Evolutionary conservation across 1,284 basidiomycete genomes (phyloP).

Genomic region (Microbotryum saponariae): DNA sequence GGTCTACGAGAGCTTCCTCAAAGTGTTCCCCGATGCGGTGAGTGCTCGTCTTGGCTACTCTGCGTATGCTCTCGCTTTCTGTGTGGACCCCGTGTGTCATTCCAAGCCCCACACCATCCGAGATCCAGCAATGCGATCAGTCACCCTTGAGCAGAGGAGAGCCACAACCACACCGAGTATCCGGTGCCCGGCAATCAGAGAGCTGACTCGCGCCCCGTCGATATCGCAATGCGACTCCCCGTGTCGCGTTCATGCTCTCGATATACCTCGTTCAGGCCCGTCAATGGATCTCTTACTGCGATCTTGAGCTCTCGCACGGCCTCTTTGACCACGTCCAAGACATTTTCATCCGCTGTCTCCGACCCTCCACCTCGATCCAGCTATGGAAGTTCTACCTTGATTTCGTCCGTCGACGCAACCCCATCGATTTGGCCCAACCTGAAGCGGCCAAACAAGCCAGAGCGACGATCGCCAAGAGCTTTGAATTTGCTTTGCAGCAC

Average conservation of each 20-base stretch:
- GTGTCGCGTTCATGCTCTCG: background rate
- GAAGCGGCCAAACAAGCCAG: constrained; percentile 50
- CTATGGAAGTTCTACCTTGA: constrained; percentile 78
- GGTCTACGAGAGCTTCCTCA: constrained; percentile 64
- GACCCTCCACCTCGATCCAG: constrained; percentile 71
- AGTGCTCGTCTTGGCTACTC: constrained; percentile 33
- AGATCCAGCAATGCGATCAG: background rate
- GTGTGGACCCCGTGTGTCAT: constrained; percentile 51
- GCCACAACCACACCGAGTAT: no score
- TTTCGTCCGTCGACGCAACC: constrained; percentile 60
- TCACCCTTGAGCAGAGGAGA: background rate
- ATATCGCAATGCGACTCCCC: background rate
- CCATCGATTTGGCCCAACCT: constrained; percentile 43
- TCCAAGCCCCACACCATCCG: background rate
- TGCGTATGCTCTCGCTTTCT: constrained; percentile 14
- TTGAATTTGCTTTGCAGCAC: constrained; percentile 85
- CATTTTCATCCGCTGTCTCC: constrained; percentile 72
- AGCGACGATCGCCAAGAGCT: constrained; percentile 74
- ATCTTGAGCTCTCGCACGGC: constrained; percentile 62
- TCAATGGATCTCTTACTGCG: constrained; percentile 42
- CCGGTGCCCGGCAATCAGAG: no score
- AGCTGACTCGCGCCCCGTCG: no score
- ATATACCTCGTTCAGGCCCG: constrained; percentile 34
- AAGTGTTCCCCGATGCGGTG: constrained; percentile 70
- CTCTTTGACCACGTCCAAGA: constrained; percentile 64